phyloP scores from a whole-genome alignment of 2,329 filamentous ascomycete genomes.

The Rutstroemia sp. region DNA sequence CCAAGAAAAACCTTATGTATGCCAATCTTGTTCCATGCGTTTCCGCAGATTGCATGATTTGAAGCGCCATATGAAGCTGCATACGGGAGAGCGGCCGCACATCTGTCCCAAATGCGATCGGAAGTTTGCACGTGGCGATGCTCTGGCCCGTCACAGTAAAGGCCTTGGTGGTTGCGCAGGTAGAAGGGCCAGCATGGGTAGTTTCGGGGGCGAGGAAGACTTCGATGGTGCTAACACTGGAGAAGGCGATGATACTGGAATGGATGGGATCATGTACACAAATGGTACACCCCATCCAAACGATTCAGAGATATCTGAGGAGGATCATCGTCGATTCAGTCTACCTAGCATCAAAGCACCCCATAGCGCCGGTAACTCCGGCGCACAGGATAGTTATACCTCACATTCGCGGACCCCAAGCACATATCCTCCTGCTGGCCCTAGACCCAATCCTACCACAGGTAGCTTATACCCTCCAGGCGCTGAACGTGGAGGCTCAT shows the following conservation, averaged over 20 bases:
- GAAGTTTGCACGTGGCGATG: constrained; percentile 91
- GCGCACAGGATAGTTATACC: constrained; percentile 30
- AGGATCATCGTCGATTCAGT: constrained; percentile 57
- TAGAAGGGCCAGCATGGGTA: constrained; percentile 75
- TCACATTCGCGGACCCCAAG: constrained; percentile 60
- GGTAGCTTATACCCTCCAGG: constrained; percentile 57
- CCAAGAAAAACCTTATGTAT: constrained; percentile 96
- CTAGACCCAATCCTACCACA: constrained; percentile 40
- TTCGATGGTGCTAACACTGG: constrained; percentile 47
- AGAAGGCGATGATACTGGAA: constrained; percentile 47
- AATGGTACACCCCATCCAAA: constrained; percentile 40
- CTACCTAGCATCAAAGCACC: constrained; percentile 69
- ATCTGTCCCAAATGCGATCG: constrained; percentile 91
- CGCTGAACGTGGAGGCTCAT: constrained; percentile 41
- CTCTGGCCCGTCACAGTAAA: constrained; percentile 89
- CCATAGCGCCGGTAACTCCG: constrained; percentile 48
- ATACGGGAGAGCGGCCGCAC: constrained; percentile 92
- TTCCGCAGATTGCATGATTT: constrained; percentile 91
- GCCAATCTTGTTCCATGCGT: constrained; percentile 84
- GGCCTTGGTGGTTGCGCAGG: constrained; percentile 93
- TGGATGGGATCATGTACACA: constrained; percentile 48
- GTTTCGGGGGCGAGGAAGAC: constrained; percentile 74
- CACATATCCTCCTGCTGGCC: constrained; percentile 69
- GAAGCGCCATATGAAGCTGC: constrained; percentile 92
- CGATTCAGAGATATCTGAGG: constrained; percentile 53